Evolutionary conservation across 148 eudicot genomes (phyloP).

Genomic region (Dysphania ambrosioides): DNA sequence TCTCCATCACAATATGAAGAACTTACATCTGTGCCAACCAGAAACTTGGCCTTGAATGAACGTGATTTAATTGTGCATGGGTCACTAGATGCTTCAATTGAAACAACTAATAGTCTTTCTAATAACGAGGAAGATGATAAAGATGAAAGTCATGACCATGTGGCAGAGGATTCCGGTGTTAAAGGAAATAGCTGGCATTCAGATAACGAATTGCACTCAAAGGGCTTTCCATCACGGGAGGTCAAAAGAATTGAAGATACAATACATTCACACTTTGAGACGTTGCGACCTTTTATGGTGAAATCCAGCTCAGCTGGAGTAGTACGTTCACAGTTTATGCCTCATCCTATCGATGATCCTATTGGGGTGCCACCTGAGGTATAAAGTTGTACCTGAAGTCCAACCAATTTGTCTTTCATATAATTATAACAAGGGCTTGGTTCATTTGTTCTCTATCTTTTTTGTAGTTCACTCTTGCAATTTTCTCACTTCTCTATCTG

Average conservation of each 20-base stretch:
- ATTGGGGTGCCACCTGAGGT: conserved; percentile 92
- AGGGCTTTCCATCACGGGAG: conserved; percentile 55
- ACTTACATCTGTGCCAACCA: conserved; percentile 32
- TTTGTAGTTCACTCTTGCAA: not conserved
- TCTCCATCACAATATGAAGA: conserved; percentile 46
- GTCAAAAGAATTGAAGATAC: conserved; percentile 34
- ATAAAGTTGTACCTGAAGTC: conserved; percentile 11
- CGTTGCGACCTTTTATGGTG: conserved; percentile 21
- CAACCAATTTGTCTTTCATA: not conserved
- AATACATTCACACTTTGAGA: conserved; percentile 38
- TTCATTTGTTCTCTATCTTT: too few relatives aligned
- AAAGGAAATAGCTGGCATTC: conserved; percentile 70
- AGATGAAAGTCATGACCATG: conserved; percentile 41
- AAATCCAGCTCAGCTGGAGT: conserved; percentile 35
- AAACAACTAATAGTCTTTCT: conserved; percentile 54
- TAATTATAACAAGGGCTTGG: not conserved
- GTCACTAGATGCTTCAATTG: conserved; percentile 46
- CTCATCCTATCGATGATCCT: conserved; percentile 53
- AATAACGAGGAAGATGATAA: conserved; percentile 64
- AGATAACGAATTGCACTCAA: conserved; percentile 66
- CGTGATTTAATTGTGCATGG: conserved; percentile 46
- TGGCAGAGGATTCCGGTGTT: conserved; percentile 35
- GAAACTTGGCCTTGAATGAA: conserved; percentile 55
- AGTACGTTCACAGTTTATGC: conserved; percentile 35
- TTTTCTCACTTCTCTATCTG: not conserved